Evolutionary conservation across 225 moss, liverwort and hornwort genomes (phyloP), one percentile per base, ranked within the genome.

Genomic region (Neckera pumila): DNA sequence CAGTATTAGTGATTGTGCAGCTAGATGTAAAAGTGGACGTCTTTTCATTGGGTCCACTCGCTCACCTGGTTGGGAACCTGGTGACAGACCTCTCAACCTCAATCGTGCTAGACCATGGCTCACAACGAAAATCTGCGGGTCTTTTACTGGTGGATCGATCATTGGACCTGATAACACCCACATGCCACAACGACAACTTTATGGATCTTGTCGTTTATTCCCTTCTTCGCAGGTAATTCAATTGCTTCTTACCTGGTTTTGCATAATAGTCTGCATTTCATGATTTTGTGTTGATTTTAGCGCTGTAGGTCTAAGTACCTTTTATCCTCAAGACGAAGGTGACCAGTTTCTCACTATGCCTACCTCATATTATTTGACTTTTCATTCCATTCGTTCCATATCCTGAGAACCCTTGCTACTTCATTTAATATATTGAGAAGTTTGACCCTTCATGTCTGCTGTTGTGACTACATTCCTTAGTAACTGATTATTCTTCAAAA

Each of bases 1-100:
- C 84, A 73, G 57, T 53, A 15, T 86, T 84, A 65, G 80, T 79
- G 91, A 78, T 72, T 91, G 89, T 95, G 96, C 96, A 98, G 98
- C 93, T 98, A 91, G 96, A 98, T 84, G 90, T 98, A 65, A 98
- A 97, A 90, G 92, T 93, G 90, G 98, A 98, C 86, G 93, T 97
- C 63, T 98, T 95, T 86, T 95, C 96, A 54, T 92, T 98, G 89
- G 98, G 98, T 76, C 96, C 96, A 79, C 93, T 98, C 87, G 94
- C 98, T 81, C 94, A 95, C 91, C 91, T 91, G 84, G 95, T 98
- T 89, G 98, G 98, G 87, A 96, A 96, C 89, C 87, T 94, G 86
- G 96, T 98, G 96, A 93, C 96, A 86, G 98, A 97, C 82, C 95
- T 98, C 79, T 89, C 96, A 78, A 89, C 90, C 34, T 95, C 96